phyloP scores from a whole-genome alignment of 306 rosid species.

The Rosa rugosa region DNA sequence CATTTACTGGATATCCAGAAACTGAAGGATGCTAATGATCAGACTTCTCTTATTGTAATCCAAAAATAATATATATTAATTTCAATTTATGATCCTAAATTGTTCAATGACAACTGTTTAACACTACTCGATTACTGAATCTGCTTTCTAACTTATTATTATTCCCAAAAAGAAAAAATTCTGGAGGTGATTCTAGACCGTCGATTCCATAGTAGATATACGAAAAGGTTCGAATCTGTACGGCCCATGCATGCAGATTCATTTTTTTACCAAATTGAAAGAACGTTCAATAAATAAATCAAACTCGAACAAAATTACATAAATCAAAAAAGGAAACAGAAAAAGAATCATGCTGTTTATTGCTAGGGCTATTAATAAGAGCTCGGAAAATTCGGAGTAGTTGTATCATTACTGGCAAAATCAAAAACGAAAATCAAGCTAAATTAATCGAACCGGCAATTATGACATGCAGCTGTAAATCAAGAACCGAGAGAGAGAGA shows the following conservation, averaged over 20 bases:
- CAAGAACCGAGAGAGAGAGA: no score
- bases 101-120: not conserved
- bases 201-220: not conserved
- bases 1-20: not conserved
- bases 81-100: not conserved
- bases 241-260: not conserved
- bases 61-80: not conserved
- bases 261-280: not conserved
- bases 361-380: not conserved
- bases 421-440: not conserved
- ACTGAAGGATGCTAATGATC: not conserved
- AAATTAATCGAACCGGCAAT: not conserved
- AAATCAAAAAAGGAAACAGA: not conserved
- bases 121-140: not conserved
- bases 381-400: no score
- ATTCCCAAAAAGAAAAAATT: not conserved
- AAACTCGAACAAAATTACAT: no score
- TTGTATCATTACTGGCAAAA: no score
- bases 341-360: not conserved
- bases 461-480: not conserved
- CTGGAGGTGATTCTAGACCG: not conserved
- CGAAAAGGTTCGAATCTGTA: not conserved
- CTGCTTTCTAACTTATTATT: not conserved
- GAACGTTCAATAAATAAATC: no score
- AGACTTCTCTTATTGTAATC: not conserved